Conservation (phyloP, 2,329 filamentous ascomycete genomes). For the Penicillium sp. region DNA sequence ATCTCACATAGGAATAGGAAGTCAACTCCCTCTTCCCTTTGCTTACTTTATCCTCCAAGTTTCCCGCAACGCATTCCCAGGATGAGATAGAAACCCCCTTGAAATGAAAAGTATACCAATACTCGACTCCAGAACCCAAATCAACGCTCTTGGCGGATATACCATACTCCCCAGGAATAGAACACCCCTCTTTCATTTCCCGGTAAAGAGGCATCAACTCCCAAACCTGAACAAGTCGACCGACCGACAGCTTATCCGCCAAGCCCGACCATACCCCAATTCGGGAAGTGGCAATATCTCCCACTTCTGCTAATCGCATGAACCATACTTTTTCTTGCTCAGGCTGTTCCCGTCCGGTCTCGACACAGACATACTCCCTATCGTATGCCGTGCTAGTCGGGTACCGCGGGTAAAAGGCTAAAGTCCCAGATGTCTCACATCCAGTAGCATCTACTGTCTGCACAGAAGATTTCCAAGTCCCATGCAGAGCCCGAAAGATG, state of each 20-base stretch:
- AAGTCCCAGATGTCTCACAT: conserved; percentile 54
- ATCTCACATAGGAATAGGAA: neutral
- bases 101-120: conserved; percentile 27
- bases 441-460: conserved; percentile 46
- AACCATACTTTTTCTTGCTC: neutral
- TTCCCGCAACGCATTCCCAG: conserved; percentile 16
- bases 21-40: neutral
- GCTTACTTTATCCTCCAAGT: neutral
- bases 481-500: conserved; percentile 68
- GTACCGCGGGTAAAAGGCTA: conserved; percentile 61
- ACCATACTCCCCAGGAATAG: conserved; percentile 12
- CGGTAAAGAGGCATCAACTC: conserved; percentile 2
- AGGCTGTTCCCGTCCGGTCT: conserved; percentile 6
- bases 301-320: conserved; percentile 14
- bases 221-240: conserved; percentile 7
- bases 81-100: conserved; percentile 26
- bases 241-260: neutral
- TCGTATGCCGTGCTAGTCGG: conserved; percentile 48
- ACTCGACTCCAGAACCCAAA: neutral
- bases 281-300: neutral
- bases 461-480: conserved; percentile 63
- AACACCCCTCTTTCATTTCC: neutral
- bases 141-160: conserved; percentile 10
- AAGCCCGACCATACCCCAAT: conserved; percentile 17
- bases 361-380: conserved; percentile 35